Percentiles rank a stretch among this genome's conserved stretches.
phyloP scores from a whole-genome alignment of 148 eudicot species.

The Rhododendron simsii region DNA sequence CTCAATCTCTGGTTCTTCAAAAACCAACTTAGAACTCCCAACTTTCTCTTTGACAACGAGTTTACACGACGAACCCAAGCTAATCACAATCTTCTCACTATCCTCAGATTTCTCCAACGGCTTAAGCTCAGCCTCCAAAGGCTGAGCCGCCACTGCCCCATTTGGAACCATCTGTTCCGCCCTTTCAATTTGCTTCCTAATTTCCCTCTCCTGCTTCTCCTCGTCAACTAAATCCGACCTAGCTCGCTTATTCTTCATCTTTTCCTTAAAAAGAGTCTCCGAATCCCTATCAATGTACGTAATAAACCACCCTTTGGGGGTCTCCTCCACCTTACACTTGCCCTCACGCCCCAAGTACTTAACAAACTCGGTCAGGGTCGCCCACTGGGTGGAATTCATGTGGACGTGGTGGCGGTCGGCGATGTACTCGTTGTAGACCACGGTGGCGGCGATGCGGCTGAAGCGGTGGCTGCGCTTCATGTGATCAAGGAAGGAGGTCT shows the following conservation, averaged over 20 bases:
- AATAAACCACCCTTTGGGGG: conserved; percentile 89
- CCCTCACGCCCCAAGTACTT: conserved; percentile 72
- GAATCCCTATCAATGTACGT: conserved; percentile 89
- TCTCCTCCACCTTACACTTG: conserved; percentile 88
- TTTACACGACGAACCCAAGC: conserved; percentile 30
- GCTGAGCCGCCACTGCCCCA: not conserved
- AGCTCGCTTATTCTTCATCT: conserved; percentile 68
- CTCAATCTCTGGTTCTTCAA: conserved; percentile 50
- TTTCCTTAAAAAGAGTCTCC: conserved; percentile 85
- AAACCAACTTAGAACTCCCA: conserved; percentile 44
- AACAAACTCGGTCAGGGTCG: conserved; percentile 74
- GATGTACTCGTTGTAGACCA: conserved; percentile 84
- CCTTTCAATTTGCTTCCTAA: conserved; percentile 68
- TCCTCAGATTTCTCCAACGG: conserved; percentile 28
- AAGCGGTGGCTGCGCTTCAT: conserved; percentile 82
- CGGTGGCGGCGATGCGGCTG: conserved; percentile 82
- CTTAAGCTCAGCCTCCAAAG: conserved; percentile 7
- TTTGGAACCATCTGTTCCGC: conserved; percentile 37
- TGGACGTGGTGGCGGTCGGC: conserved; percentile 73
- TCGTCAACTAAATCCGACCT: conserved; percentile 81
- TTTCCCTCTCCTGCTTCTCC: conserved; percentile 84
- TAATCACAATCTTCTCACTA: conserved; percentile 42
- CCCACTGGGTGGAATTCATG: conserved; percentile 92
- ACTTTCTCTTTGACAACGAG: conserved; percentile 32
- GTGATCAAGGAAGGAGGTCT: conserved; percentile 64